Conservation (phyloP, 176 grass and related monocot genomes). For the Thinopyrum elongatum region DNA sequence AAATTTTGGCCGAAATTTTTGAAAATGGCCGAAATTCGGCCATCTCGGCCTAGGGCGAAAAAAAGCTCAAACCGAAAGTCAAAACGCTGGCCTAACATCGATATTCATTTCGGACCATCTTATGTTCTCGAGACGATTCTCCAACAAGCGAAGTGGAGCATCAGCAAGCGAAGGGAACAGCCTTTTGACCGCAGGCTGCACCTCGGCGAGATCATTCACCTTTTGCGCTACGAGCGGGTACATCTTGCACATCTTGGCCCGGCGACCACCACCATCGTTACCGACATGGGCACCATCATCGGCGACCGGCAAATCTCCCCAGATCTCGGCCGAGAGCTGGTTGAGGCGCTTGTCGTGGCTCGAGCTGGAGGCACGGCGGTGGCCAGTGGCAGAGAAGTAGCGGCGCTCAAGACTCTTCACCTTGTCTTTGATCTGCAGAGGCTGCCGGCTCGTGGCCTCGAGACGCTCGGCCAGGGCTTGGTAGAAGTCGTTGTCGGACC, state of each 20-base stretch:
- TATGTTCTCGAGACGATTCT: neutral
- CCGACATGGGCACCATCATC: too few relatives aligned
- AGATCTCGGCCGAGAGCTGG: neutral
- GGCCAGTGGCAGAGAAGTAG: neutral
- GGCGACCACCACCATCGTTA: neutral
- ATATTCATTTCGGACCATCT: neutral
- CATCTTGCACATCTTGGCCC: neutral
- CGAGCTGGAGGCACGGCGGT: neutral
- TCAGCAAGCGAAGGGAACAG: neutral
- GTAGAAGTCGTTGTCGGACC: neutral
- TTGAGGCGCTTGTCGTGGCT: neutral
- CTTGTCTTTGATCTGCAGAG: neutral
- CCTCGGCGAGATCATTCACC: neutral
- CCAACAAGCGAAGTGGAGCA: neutral
- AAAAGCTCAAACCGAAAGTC: too few relatives aligned
- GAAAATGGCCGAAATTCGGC: too few relatives aligned
- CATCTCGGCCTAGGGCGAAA: too few relatives aligned
- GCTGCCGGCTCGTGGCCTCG: neutral
- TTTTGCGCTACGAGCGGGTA: neutral
- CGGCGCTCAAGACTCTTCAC: neutral
- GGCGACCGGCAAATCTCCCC: neutral
- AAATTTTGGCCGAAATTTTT: too few relatives aligned
- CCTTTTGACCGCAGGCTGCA: neutral
- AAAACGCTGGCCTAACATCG: neutral
- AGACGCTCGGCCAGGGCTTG: neutral